Evolutionary conservation across 139 green algal genomes (phyloP), one percentile per base, ranked within the genome.

Genomic region (Axilococcus clingmanii): DNA sequence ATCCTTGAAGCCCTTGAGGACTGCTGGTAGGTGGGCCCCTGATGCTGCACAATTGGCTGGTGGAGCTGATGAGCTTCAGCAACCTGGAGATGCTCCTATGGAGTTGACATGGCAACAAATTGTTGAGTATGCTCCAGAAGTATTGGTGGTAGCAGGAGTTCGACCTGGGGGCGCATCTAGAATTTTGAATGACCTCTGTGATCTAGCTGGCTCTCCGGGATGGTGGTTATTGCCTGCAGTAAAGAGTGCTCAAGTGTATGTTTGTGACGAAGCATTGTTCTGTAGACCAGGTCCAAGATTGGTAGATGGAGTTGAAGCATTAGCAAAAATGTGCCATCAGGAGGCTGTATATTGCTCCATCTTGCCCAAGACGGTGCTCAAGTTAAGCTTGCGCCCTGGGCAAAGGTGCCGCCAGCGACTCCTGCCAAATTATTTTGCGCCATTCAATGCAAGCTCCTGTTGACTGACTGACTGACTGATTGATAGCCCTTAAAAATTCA

Each of bases 221-320:
- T 96, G 85, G 75, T 96, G 88, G 88, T 54, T 52, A 7, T 55
- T 96, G 52, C 85, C 89, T 14, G 87, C 86, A 2, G 86, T 94
- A 34, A 68, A 66, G 16, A 31, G 37, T 11, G 76, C 82, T 11
- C 48, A 61, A 30, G 82, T 97, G 14, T 96, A 76, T 51, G 63
- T 92, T 8, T 57, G 73, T 12, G 71, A 94, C 15, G 45, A 67
- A 0, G 49, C 58, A 12, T 61, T 85, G 20, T 70, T 90, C 40
- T 62, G 50, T 9, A 63, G 76, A 2, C 51, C 80, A 2, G 89
- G 89, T 0, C 84, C 84, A 7, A 55, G 82, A 48, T 93, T 71
- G 66, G 79, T 95, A 31, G 72, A 95, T 36, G 89, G 88, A 4
- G 66, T 85, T 14, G 87, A 96, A 59, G 25, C 84, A 40, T 58